These are phyloP conservation scores for Penicillium crystallinum DNA, from an alignment of 495 filamentous ascomycete species.

Conservation along the genomic window DNA sequence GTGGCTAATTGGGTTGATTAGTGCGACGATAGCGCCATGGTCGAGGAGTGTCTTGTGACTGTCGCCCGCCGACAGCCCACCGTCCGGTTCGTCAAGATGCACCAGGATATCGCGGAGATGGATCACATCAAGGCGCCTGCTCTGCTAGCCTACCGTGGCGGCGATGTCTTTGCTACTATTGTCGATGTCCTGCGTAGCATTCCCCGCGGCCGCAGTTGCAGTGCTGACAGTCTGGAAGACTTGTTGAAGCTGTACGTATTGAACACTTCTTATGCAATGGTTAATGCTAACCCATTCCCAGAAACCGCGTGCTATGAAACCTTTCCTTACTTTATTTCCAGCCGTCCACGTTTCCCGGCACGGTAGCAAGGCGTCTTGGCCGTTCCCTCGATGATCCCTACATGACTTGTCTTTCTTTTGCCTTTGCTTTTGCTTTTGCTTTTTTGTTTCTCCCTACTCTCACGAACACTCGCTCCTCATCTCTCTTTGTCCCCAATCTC, in stretches of 20 bases:
- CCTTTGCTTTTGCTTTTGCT: background rate
- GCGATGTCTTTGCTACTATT: slow-evolving; percentile 85
- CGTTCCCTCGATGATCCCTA: background rate
- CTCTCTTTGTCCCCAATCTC: background rate
- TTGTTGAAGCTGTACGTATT: slow-evolving; percentile 53
- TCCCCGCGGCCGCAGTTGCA: slow-evolving; percentile 59
- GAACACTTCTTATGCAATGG: background rate
- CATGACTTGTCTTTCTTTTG: slow-evolving; percentile 3
- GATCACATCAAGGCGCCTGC: slow-evolving; percentile 85
- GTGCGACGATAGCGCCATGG: slow-evolving; percentile 57
- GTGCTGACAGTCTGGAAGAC: slow-evolving; percentile 53
- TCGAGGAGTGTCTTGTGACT: slow-evolving; percentile 69
- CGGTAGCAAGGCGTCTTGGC: slow-evolving; percentile 13
- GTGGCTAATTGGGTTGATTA: slow-evolving; percentile 51
- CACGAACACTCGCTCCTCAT: background rate
- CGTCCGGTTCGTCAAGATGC: slow-evolving; percentile 84
- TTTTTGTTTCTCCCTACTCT: no score
- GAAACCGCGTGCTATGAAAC: slow-evolving; percentile 31
- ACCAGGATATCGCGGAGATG: slow-evolving; percentile 92
- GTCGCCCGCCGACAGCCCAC: slow-evolving; percentile 64
- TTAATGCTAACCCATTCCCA: slow-evolving; percentile 7
- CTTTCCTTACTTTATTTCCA: slow-evolving; percentile 2
- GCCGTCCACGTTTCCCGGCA: background rate
- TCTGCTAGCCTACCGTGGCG: slow-evolving; percentile 79
- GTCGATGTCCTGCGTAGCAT: slow-evolving; percentile 84